Evolutionary conservation across 108 stramenopile genomes (phyloP), one percentile per base, ranked within the genome.

Genomic region (Nannochloropsis salina): DNA sequence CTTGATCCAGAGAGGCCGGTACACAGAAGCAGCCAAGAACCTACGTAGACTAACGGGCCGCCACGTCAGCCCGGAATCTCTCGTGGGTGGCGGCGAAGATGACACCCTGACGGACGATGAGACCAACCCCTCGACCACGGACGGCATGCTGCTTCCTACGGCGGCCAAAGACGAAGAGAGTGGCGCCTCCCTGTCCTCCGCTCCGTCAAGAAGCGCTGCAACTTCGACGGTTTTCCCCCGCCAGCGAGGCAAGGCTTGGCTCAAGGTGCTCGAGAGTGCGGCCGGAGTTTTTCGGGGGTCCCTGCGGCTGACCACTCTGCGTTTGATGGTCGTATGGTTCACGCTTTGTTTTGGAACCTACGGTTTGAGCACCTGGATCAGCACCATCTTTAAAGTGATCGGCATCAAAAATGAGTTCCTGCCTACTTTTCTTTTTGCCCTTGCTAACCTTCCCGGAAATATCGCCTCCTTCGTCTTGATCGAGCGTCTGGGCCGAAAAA

Each of bases 381-480:
- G 86, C 45, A 80, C 44, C 42, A 83, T 92, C 40, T 92, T 92
- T 45, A 43, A 61, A 44, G 89, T 89, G 15, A 83, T 92, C 5
- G 91, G 90, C 41, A 81, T 91, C 43, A 45, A 83, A 44, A 90
- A 91, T 42, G 86, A 84, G 8, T 91, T 83, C 84, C 43, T 88
- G 12, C 86, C 85, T 10, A 45, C 90, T 9, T 91, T 92, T 80
- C 80, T 92, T 31, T 91, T 88, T 44, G 89, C 91, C 44, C 85
- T 91, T 5, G 90, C 90, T 42, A 91, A 90, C 86, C 84, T 92
- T 2, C 91, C 91, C n/a, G 91, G 91, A 8, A 92, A 92, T 84
- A 45, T 91, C 41, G 81, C 42, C 42, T 91, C 91, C 10, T 42
- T 91, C 6, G 11, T 90, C 22, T 74, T 81, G 21, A 81, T 87